Percentiles rank a stretch among this genome's conserved stretches.
phyloP scores from a whole-genome alignment of 1,284 basidiomycete species.

The Sphagnurus paluster region DNA sequence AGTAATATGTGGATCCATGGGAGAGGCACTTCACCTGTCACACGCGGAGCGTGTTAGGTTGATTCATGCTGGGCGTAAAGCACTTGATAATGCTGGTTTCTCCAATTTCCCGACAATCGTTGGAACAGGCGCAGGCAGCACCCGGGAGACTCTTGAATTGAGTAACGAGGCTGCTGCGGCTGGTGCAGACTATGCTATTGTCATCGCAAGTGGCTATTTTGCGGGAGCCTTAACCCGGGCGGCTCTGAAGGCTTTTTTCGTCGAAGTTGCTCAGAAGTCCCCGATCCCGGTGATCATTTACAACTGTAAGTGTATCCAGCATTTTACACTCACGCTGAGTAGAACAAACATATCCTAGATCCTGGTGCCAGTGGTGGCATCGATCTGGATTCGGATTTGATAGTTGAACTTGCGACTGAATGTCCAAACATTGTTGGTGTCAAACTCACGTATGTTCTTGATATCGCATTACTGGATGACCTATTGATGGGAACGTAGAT shows the following conservation, averaged over 20 bases:
- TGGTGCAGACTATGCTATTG: conserved; percentile 84
- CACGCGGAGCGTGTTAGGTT: conserved; percentile 70
- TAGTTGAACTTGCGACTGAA: conserved; percentile 74
- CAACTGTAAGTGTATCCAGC: conserved; percentile 67
- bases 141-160: conserved; percentile 77
- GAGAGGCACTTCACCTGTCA: conserved; percentile 81
- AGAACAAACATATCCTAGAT: conserved; percentile 41
- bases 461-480: not conserved
- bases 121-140: conserved; percentile 82
- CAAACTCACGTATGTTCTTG: conserved; percentile 73
- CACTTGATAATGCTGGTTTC: conserved; percentile 69
- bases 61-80: conserved; percentile 70
- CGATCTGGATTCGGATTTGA: conserved; percentile 84
- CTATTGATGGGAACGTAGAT: conserved; percentile 43
- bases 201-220: conserved; percentile 86
- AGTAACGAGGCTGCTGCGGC: conserved; percentile 74
- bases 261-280: conserved; percentile 73
- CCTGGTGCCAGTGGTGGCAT: conserved; percentile 84
- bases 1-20: conserved; percentile 82
- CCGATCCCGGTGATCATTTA: conserved; percentile 89
- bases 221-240: conserved; percentile 70
- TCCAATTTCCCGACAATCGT: conserved; percentile 69
- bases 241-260: conserved; percentile 80
- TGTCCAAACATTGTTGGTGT: conserved; percentile 79
- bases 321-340: conserved; percentile 2